Conservation (phyloP, 495 filamentous ascomycete species). For the Staphylotrichum longicolle region DNA sequence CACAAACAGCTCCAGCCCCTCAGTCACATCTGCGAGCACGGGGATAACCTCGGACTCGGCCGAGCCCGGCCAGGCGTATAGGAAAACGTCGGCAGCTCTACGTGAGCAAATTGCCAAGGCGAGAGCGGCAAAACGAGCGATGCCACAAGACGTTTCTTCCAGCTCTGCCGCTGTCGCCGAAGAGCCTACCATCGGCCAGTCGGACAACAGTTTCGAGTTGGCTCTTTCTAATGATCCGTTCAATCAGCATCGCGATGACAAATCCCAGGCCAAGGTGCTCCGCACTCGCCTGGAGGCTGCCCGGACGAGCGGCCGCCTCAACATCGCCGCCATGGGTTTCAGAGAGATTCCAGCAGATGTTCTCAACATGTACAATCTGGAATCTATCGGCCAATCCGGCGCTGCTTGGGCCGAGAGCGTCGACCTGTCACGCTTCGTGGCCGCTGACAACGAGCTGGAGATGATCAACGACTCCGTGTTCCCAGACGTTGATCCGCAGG, state of each 20-base stretch:
- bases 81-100: conserved; percentile 76
- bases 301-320: conserved; percentile 76
- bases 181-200: conserved; percentile 45
- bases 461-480: conserved; percentile 69
- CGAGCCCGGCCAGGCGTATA: conserved; percentile 38
- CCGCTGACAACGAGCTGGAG: conserved; percentile 88
- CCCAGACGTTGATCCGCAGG: conserved; percentile 63
- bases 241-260: conserved; percentile 59
- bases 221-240: conserved; percentile 61
- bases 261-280: conserved; percentile 61
- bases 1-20: conserved; percentile 37
- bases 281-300: conserved; percentile 73
- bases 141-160: conserved; percentile 42
- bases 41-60: conserved; percentile 38
- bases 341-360: conserved; percentile 79
- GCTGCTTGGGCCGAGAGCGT: conserved; percentile 89
- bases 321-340: conserved; percentile 83
- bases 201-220: conserved; percentile 55
- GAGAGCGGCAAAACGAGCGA: conserved; percentile 74
- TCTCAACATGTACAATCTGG: conserved; percentile 83
- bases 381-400: conserved; percentile 50
- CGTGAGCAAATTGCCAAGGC: conserved; percentile 92
- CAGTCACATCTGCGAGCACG: conserved; percentile 40
- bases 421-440: conserved; percentile 83
- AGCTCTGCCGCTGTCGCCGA: conserved; percentile 24